Base-by-base conservation (phyloP, 306 rosid genomes). In the Sechiopsis laciniata region DNA sequence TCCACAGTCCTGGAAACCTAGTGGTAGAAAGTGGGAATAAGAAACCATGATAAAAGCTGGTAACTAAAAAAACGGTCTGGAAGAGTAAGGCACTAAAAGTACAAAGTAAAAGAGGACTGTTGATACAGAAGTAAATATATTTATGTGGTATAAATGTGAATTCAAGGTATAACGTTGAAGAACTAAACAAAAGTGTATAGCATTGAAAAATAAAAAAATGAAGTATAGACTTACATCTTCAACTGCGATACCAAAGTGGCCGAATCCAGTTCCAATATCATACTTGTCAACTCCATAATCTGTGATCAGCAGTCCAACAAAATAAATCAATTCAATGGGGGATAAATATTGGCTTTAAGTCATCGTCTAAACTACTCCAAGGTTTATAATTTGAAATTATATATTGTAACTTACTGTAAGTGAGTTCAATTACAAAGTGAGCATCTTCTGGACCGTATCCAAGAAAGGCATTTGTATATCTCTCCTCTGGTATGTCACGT, bases 361-460 rank as follows among this genome's bases (percentile, higher is more conserved):
- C 26, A 20, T 21, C 11, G 48, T 42, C 56, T 17, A 67, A 10
- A 45, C 19, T 6, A 46, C 37, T 19, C 32, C 54, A 37, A 37
- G 15, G 70, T 64, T 42, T 20, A 45, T 11, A 6, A 45, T 16
- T 50, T 7, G 15, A 70, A 16, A 70, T 10, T 67, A 46, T 19
- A 46, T 42, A 24, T 56, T 82, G 79, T 5, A 68, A 32, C 89
- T 81, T 84, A 91, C 97, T 89, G 83, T 89, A 91, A 65, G 97
- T 85, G 73, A 91, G 91, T 80, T 91, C 97, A 57, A 89, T 77
- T 65, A 83, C 87, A 80, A 91, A 91, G 80, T 89, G 96, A 51
- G 90, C 84, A 85, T 89, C 90, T 86, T 91, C 97, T 11, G 84
- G 97, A 35, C 97, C 97, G 57, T 85, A 91, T 78, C 97, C 96